Conservation (phyloP, 73 alveolate species). For the Paramecium bursaria region DNA sequence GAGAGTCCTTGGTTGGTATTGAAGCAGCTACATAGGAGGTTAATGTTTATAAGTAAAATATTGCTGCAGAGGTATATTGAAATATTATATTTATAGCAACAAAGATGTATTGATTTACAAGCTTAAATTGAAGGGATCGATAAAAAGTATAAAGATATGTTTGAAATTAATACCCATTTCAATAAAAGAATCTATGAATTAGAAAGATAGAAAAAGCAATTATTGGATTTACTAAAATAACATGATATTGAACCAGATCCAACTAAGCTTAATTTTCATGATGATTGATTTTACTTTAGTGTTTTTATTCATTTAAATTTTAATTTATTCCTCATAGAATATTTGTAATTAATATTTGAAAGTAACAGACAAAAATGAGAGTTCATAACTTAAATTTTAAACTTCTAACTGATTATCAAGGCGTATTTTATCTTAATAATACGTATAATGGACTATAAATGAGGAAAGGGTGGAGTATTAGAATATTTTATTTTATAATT, state of each 20-base stretch:
- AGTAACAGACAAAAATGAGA: too few relatives aligned
- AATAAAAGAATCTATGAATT: constrained; percentile 54
- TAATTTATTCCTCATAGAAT: too few relatives aligned
- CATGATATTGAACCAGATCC: constrained; percentile 64
- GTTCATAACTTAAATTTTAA: too few relatives aligned
- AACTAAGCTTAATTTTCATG: constrained; percentile 17
- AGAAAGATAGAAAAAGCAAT: constrained; percentile 43
- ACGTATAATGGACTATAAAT: too few relatives aligned
- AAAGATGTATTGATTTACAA: constrained; percentile 12
- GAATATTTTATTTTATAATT: too few relatives aligned
- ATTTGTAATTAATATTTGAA: too few relatives aligned
- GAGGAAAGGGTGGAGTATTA: too few relatives aligned
- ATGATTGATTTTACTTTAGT: too few relatives aligned
- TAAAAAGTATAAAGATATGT: constrained; percentile 56
- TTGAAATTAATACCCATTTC: constrained; percentile 39
- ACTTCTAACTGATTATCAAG: too few relatives aligned
- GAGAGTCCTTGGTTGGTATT: background rate
- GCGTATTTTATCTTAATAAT: too few relatives aligned
- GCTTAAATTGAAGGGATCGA: constrained; percentile 13
- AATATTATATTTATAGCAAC: constrained; percentile 7
- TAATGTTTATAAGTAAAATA: background rate
- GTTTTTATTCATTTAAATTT: too few relatives aligned
- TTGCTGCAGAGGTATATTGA: constrained; percentile 11
- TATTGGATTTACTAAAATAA: constrained; percentile 25
- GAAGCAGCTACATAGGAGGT: background rate